Percentiles rank a stretch among this genome's conserved stretches.
Conservation (phyloP, 1,284 basidiomycete species). For the Cutaneotrichosporon cavernicola region DNA sequence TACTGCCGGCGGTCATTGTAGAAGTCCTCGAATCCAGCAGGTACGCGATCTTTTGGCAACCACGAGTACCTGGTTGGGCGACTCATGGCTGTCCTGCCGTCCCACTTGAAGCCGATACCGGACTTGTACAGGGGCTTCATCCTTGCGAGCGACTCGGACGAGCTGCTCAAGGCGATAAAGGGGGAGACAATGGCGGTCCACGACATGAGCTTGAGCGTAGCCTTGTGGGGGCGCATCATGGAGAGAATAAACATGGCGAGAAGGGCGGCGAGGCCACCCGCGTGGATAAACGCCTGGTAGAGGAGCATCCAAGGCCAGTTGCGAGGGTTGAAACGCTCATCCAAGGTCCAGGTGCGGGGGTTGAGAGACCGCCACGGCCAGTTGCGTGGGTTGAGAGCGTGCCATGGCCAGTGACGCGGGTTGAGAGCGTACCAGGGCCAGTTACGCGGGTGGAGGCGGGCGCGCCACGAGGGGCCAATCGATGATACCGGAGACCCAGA, state of each 20-base stretch:
- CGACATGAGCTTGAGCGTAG: slow-evolving; percentile 7
- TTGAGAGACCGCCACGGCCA: not conserved
- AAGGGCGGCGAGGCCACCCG: not conserved
- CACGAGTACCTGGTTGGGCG: not conserved
- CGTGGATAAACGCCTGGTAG: not conserved
- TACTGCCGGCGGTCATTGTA: slow-evolving; percentile 9
- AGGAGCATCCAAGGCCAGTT: slow-evolving; percentile 9
- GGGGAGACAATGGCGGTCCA: slow-evolving; percentile 4
- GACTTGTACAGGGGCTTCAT: slow-evolving; percentile 9
- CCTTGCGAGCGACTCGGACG: not conserved
- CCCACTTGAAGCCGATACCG: slow-evolving; percentile 7
- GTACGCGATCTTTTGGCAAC: not conserved
- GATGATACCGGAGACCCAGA: not conserved
- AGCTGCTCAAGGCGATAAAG: slow-evolving; percentile 1
- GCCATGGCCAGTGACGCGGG: not conserved
- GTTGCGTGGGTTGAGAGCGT: not conserved
- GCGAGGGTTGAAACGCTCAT: not conserved
- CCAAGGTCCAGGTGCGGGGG: not conserved
- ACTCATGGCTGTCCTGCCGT: slow-evolving; percentile 1
- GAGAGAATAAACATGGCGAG: slow-evolving; percentile 2
- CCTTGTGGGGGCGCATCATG: slow-evolving; percentile 7
- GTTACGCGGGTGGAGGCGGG: not conserved
- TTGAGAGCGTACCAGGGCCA: not conserved
- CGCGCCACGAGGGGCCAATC: not conserved
- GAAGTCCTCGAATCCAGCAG: slow-evolving; percentile 7